phyloP scores from a whole-genome alignment of 345 rosid species.

The Gossypium thurberi region DNA sequence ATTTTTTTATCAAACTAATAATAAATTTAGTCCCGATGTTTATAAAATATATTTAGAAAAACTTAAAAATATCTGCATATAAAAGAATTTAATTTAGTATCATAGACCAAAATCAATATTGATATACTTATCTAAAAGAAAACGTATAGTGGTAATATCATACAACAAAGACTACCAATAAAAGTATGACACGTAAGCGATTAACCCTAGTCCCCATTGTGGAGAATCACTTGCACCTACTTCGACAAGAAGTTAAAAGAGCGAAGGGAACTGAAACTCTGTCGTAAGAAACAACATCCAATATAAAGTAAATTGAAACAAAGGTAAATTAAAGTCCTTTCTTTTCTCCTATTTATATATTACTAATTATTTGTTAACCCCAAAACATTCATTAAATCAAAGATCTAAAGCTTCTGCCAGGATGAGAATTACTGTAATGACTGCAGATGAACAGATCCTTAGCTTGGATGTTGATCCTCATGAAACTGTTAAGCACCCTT shows the following conservation, averaged over 20 bases:
- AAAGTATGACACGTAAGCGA: background rate
- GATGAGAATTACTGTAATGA: slow-evolving; percentile 94
- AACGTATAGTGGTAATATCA: background rate
- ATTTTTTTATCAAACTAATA: too few relatives aligned
- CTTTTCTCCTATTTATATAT: too few relatives aligned
- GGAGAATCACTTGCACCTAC: background rate
- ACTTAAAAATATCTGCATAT: too few relatives aligned
- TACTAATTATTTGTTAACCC: background rate
- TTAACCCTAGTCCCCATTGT: background rate
- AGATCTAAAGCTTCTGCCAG: slow-evolving; percentile 3
- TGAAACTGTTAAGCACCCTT: slow-evolving; percentile 45
- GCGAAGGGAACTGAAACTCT: background rate
- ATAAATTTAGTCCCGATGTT: too few relatives aligned
- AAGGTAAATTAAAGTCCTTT: background rate
- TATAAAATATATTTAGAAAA: too few relatives aligned
- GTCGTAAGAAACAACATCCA: background rate
- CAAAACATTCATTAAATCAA: background rate
- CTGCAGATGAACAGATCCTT: slow-evolving; percentile 80
- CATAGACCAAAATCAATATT: too few relatives aligned
- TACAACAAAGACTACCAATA: background rate
- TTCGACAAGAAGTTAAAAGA: background rate
- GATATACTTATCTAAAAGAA: too few relatives aligned
- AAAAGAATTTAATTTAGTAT: too few relatives aligned
- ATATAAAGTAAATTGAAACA: background rate
- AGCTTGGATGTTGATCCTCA: slow-evolving; percentile 77